A percentile compares a stretch with the other conserved stretches of the same genome.
These are phyloP conservation scores for Calocybe gangraenosa DNA, from an alignment of 768 basidiomycete species.

Conservation along the genomic window DNA sequence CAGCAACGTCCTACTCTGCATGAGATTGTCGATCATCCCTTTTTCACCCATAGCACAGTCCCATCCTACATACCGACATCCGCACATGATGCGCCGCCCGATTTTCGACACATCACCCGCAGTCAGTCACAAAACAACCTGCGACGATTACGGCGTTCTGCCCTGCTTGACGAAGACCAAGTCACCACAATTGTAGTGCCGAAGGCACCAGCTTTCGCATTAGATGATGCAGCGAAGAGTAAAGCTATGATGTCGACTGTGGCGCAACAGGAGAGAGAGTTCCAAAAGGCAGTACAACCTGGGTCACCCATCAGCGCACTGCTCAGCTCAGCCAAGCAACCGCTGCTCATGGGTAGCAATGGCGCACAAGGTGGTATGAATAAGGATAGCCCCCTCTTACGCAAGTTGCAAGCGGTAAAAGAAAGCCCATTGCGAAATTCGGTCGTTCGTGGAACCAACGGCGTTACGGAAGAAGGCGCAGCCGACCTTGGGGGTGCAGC, in stretches of 20 bases:
- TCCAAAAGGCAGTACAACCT: conserved; percentile 93
- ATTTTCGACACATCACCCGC: conserved; percentile 66
- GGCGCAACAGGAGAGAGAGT: conserved; percentile 91
- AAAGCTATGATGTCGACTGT: conserved; percentile 57
- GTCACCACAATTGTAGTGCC: conserved; percentile 39
- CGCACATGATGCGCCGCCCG: conserved; percentile 71
- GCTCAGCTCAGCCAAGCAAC: conserved; percentile 84
- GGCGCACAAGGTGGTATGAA: conserved; percentile 14
- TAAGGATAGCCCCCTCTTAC: conserved; percentile 40
- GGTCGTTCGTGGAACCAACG: conserved; percentile 37
- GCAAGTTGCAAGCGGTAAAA: conserved; percentile 56
- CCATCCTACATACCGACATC: conserved; percentile 78
- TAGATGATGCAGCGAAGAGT: conserved; percentile 18
- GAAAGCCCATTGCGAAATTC: conserved; percentile 52
- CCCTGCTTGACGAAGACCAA: conserved; percentile 63
- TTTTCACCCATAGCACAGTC: conserved; percentile 79
- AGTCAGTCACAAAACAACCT: conserved; percentile 67
- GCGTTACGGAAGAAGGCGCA: conserved; percentile 34
- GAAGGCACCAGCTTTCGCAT: conserved; percentile 20
- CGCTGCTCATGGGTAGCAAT: conserved; percentile 63
- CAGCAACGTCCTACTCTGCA: conserved; percentile 77
- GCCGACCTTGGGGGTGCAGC: conserved; percentile 21
- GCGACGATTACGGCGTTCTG: conserved; percentile 54
- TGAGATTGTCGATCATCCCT: conserved; percentile 80
- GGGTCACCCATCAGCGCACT: conserved; percentile 92